Conservation (phyloP, 2,329 filamentous ascomycete species). For the Pyrenochaeta sp. region DNA sequence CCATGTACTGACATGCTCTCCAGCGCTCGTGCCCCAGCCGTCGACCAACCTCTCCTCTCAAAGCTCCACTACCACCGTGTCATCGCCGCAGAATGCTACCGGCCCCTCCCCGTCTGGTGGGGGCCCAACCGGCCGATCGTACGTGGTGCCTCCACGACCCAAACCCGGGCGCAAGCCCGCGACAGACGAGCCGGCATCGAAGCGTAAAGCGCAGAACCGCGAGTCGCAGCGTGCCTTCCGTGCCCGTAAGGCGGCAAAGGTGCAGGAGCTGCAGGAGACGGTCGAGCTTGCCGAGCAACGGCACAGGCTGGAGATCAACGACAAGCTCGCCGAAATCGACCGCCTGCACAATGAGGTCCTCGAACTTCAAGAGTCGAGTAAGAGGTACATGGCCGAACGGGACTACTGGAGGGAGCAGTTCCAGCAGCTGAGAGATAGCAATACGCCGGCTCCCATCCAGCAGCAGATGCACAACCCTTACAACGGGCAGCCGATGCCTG, state of each 20-base stretch:
- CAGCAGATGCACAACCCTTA: constrained; percentile 9
- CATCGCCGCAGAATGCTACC: constrained; percentile 27
- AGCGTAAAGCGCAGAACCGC: constrained; percentile 93
- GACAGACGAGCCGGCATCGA: constrained; percentile 90
- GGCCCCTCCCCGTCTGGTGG: constrained; percentile 42
- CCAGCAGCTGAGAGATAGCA: constrained; percentile 8
- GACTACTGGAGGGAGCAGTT: constrained; percentile 23
- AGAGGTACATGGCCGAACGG: constrained; percentile 17
- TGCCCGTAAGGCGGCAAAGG: constrained; percentile 83
- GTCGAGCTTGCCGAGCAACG: constrained; percentile 43
- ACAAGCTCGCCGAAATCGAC: constrained; percentile 23
- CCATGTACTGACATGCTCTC: constrained; percentile 15
- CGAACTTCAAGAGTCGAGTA: constrained; percentile 16
- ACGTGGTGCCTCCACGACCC: constrained; percentile 54
- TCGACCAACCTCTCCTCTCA: constrained; percentile 12
- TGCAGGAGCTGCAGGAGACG: constrained; percentile 68
- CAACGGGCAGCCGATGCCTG: constrained; percentile 7
- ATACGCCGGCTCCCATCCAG: background rate
- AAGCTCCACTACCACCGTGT: constrained; percentile 33
- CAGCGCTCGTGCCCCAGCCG: constrained; percentile 20
- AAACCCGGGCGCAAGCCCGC: constrained; percentile 90
- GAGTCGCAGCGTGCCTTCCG: constrained; percentile 91
- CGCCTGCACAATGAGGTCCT: constrained; percentile 3
- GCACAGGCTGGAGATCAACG: constrained; percentile 23
- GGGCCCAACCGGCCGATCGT: constrained; percentile 50